phyloP scores from a whole-genome alignment of 2,329 filamentous ascomycete genomes.

The Lithohypha guttulata region DNA sequence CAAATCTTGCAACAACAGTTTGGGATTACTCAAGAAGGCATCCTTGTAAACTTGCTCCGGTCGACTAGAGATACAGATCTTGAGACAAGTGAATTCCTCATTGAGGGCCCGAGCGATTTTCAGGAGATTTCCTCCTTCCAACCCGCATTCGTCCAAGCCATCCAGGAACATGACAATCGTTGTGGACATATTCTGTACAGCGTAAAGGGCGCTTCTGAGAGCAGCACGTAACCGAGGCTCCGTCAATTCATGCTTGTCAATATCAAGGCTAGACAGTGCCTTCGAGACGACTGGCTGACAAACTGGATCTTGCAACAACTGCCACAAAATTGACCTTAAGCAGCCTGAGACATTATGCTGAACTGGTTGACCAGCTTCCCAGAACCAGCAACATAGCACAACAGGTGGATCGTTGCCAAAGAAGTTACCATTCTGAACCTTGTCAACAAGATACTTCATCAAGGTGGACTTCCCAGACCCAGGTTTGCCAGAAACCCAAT shows the following conservation, averaged over 20 bases:
- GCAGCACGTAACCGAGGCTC: too few relatives aligned
- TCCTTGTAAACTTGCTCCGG: constrained; percentile 11
- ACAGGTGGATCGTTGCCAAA: background rate
- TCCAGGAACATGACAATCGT: constrained; percentile 4
- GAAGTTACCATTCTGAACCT: background rate
- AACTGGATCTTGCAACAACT: background rate
- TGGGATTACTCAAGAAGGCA: constrained; percentile 7
- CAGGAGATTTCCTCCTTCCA: background rate
- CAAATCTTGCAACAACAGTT: constrained; percentile 9
- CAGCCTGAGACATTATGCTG: background rate
- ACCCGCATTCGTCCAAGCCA: constrained; percentile 11
- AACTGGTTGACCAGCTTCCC: background rate
- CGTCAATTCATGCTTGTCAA: too few relatives aligned
- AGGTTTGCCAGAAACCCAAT: constrained; percentile 27
- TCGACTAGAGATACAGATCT: constrained; percentile 11
- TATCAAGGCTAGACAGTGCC: background rate
- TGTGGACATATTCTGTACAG: background rate
- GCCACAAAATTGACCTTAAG: background rate
- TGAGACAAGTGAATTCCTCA: background rate
- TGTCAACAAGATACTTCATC: constrained; percentile 22
- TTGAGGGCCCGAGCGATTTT: constrained; percentile 8
- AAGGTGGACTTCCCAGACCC: constrained; percentile 35
- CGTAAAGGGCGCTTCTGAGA: too few relatives aligned
- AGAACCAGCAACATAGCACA: constrained; percentile 1
- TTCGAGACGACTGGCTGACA: background rate